Evolutionary conservation across 345 rosid genomes (phyloP).

Genomic region (Gossypium mustelinum): DNA sequence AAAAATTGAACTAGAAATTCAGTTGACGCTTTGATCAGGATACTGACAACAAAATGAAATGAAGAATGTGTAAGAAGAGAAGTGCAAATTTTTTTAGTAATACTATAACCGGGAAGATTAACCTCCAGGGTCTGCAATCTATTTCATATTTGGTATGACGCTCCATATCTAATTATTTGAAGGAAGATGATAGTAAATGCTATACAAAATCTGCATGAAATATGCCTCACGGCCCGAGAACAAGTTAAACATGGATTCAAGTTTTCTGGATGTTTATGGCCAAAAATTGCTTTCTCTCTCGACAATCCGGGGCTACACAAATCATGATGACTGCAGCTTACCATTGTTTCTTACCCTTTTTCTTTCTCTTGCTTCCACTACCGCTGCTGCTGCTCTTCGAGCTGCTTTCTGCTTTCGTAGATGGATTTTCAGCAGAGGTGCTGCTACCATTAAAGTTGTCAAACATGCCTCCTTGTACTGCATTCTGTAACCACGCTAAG

Average conservation of each 20-base stretch:
- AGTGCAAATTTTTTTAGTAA: background rate
- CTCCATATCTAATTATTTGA: background rate
- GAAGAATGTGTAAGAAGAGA: background rate
- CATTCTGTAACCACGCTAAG: conserved; percentile 84
- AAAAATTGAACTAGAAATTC: no score
- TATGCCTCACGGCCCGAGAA: conserved; percentile 6
- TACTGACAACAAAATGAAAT: background rate
- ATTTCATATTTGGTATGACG: background rate
- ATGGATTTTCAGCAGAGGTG: conserved; percentile 34
- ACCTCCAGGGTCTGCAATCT: background rate
- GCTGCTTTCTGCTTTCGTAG: conserved; percentile 37
- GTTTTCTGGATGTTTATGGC: background rate
- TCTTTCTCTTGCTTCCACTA: conserved; percentile 58
- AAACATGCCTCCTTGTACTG: conserved; percentile 71
- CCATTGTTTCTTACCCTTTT: conserved; percentile 81
- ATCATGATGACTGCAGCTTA: conserved; percentile 23
- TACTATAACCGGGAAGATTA: background rate
- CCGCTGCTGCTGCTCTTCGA: conserved; percentile 36
- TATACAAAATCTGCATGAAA: conserved; percentile 24
- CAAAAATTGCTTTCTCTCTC: background rate
- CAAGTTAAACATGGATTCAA: conserved; percentile 11
- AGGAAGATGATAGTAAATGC: conserved; percentile 8
- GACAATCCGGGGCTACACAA: background rate
- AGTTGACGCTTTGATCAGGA: no score
- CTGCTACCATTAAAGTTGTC: conserved; percentile 40